Percentiles rank a stretch among this genome's conserved stretches.
Conservation (phyloP, 208 protist species). For the Zelonia costaricensis region DNA sequence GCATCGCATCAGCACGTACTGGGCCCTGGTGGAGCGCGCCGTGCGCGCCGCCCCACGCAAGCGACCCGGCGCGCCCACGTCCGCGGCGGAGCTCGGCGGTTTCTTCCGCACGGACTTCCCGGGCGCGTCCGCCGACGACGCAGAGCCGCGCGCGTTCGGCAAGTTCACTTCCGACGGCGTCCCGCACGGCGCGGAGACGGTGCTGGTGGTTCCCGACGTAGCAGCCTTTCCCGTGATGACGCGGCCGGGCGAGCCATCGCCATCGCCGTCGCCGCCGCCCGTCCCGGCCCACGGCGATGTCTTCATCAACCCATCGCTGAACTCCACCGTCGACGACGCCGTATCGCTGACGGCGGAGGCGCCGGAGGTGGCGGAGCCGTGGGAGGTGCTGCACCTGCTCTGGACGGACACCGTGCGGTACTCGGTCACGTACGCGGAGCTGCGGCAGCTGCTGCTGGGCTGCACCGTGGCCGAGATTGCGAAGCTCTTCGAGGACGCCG, state of each 20-base stretch:
- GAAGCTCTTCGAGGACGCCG: constrained; percentile 17
- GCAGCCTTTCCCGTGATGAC: constrained; percentile 20
- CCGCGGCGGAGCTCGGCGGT: constrained; percentile 8
- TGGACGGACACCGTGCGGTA: constrained; percentile 55
- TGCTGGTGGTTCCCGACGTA: constrained; percentile 24
- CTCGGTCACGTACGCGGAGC: constrained; percentile 36
- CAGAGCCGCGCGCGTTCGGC: neutral
- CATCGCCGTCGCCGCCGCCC: neutral
- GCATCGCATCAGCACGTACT: constrained; percentile 38
- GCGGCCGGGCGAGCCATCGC: neutral
- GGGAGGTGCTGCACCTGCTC: constrained; percentile 26
- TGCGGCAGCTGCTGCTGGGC: constrained; percentile 35
- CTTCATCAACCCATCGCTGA: too few species aligned
- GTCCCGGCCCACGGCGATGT: constrained; percentile 2
- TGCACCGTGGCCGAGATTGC: constrained; percentile 22
- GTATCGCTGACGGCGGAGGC: constrained; percentile 2
- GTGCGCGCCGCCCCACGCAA: constrained; percentile 26
- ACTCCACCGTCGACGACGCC: neutral
- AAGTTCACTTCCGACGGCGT: constrained; percentile 16
- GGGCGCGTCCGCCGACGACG: neutral
- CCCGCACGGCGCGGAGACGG: constrained; percentile 18
- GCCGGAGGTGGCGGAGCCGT: constrained; percentile 19
- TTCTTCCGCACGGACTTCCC: constrained; percentile 7
- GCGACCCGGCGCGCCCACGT: constrained; percentile 20
- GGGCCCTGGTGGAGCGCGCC: constrained; percentile 31